Conservation (phyloP, 768 basidiomycete species). For the Phylloporus rhodoxanthus region DNA sequence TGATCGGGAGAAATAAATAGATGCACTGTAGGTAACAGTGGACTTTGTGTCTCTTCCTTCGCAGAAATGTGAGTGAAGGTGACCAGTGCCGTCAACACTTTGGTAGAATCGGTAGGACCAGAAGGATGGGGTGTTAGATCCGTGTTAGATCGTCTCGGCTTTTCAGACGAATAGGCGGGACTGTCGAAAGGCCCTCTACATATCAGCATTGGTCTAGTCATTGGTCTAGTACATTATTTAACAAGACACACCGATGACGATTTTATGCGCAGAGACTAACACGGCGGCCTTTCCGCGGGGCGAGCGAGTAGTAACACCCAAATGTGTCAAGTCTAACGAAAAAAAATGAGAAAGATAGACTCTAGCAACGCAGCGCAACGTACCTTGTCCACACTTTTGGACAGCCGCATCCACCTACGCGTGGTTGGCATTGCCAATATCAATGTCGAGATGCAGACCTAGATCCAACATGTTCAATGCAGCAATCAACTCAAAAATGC, state of each 20-base stretch:
- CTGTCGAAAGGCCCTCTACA: slow-evolving; percentile 66
- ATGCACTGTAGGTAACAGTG: slow-evolving; percentile 8
- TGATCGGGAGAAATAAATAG: slow-evolving; percentile 4
- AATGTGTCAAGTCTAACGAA: slow-evolving; percentile 45
- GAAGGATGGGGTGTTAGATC: neutral
- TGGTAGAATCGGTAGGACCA: neutral
- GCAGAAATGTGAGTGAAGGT: slow-evolving; percentile 1
- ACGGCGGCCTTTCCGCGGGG: slow-evolving; percentile 77
- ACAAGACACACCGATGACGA: slow-evolving; percentile 61
- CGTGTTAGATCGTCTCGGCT: slow-evolving; percentile 41
- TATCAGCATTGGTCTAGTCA: slow-evolving; percentile 24
- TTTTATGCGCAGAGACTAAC: slow-evolving; percentile 80
- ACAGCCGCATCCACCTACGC: slow-evolving; percentile 58
- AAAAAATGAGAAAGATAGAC: slow-evolving; percentile 18
- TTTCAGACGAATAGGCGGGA: slow-evolving; percentile 71
- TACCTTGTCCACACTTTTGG: slow-evolving; percentile 72
- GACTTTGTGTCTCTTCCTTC: neutral
- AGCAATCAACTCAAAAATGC: slow-evolving; percentile 83
- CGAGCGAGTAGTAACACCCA: slow-evolving; percentile 45
- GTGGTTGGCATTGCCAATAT: slow-evolving; percentile 46
- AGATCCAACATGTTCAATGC: slow-evolving; percentile 91
- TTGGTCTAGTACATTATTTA: neutral
- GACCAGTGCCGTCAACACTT: slow-evolving; percentile 4
- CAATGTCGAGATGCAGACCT: slow-evolving; percentile 82
- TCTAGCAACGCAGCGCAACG: slow-evolving; percentile 32